Conservation (phyloP, 208 protist genomes). For the Leishmania martiniquensis region DNA sequence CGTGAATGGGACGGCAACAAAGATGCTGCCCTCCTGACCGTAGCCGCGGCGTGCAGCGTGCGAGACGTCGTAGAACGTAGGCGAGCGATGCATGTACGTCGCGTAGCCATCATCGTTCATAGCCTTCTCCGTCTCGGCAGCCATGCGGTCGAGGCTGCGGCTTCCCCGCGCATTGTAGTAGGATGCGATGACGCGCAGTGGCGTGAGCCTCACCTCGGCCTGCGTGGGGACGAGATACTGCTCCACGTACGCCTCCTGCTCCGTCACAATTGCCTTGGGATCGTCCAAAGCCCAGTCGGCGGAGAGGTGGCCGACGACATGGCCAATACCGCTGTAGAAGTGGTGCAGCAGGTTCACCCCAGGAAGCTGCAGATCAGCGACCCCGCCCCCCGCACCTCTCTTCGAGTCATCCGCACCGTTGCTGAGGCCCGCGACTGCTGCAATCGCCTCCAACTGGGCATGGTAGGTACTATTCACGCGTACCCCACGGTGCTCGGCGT, state of each 20-base stretch:
- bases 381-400: background rate
- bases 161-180: constrained; percentile 28
- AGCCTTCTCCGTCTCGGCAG: constrained; percentile 36
- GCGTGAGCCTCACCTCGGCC: constrained; percentile 13
- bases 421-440: background rate
- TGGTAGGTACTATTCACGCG: constrained; percentile 2
- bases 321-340: background rate
- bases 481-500: constrained; percentile 10
- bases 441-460: background rate
- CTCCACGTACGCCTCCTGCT: constrained; percentile 33
- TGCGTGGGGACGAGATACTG: constrained; percentile 15
- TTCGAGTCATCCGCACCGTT: background rate
- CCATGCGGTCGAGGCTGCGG: constrained; percentile 26
- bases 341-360: constrained; percentile 2
- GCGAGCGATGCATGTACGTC: constrained; percentile 27
- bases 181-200: constrained; percentile 21
- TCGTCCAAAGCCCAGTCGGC: constrained; percentile 18
- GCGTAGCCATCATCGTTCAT: constrained; percentile 43
- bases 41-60: constrained; percentile 45
- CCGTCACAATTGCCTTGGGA: background rate
- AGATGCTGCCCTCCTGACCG: constrained; percentile 44
- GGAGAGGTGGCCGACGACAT: background rate
- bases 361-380: background rate
- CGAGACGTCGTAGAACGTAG: constrained; percentile 34
- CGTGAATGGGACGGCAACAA: constrained; percentile 34